Evolutionary conservation across 2,329 filamentous ascomycete species (phyloP).

Genomic region (Thielaviopsis musarum): DNA sequence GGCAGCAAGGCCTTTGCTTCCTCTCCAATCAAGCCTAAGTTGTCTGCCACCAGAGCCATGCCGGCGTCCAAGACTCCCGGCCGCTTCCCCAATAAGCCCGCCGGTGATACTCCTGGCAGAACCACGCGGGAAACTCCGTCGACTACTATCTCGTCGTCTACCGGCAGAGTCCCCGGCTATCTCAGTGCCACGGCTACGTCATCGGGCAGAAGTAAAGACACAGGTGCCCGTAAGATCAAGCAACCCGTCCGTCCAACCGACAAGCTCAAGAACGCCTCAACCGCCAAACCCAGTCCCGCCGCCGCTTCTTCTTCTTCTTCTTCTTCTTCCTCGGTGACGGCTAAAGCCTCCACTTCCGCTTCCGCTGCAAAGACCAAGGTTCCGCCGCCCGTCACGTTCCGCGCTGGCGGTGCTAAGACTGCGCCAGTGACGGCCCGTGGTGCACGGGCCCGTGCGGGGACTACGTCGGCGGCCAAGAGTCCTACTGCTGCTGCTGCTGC

Average conservation of each 20-base stretch:
- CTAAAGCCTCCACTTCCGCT: background rate
- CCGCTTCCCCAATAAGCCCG: background rate
- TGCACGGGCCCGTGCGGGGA: background rate
- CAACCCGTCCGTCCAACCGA: slow-evolving; percentile 11
- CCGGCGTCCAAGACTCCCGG: background rate
- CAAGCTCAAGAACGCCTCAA: slow-evolving; percentile 2
- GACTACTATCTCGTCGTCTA: background rate
- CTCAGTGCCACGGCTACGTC: slow-evolving; percentile 5
- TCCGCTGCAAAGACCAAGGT: background rate
- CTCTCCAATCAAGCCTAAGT: slow-evolving; percentile 18
- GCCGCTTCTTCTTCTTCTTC: background rate
- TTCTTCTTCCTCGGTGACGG: background rate
- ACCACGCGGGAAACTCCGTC: background rate
- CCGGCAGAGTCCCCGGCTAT: slow-evolving; percentile 5
- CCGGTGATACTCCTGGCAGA: background rate
- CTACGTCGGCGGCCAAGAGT: background rate
- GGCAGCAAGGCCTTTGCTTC: slow-evolving; percentile 9
- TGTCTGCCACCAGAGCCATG: slow-evolving; percentile 6
- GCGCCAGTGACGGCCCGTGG: background rate
- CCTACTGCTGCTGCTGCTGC: background rate
- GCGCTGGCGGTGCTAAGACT: background rate
- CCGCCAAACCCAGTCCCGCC: background rate
- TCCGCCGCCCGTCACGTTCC: background rate
- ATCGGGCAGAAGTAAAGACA: slow-evolving; percentile 9
- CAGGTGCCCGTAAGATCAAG: slow-evolving; percentile 8